phyloP scores from a whole-genome alignment of 768 basidiomycete species.

The Russula sp. region DNA sequence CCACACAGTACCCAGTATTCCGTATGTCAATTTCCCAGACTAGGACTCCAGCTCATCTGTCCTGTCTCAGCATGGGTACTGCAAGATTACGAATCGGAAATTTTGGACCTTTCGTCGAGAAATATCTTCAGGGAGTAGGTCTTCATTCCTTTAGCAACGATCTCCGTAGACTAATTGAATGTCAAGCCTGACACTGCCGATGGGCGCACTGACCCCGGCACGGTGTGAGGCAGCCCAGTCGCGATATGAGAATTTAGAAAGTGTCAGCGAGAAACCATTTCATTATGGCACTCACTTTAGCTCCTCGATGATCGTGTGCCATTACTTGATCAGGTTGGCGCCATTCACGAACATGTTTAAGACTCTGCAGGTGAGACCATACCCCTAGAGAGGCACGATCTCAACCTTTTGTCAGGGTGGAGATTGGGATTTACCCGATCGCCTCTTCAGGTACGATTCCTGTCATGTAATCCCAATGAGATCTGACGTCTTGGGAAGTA shows the following conservation, averaged over 20 bases:
- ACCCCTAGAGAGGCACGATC: neutral
- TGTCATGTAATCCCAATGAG: slow-evolving; percentile 10
- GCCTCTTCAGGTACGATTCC: slow-evolving; percentile 56
- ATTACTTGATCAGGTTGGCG: slow-evolving; percentile 82
- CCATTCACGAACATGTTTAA: slow-evolving; percentile 96
- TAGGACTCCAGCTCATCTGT: neutral
- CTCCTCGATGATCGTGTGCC: slow-evolving; percentile 95
- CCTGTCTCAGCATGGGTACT: slow-evolving; percentile 72
- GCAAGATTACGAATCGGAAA: slow-evolving; percentile 70
- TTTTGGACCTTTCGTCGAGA: slow-evolving; percentile 54
- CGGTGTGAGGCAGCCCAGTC: slow-evolving; percentile 69
- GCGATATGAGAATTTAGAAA: slow-evolving; percentile 65
- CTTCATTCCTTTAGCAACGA: neutral
- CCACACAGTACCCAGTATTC: slow-evolving; percentile 90
- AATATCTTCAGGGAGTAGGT: slow-evolving; percentile 64
- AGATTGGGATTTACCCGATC: slow-evolving; percentile 89
- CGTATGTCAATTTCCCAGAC: slow-evolving; percentile 39
- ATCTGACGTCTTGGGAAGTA: slow-evolving; percentile 35
- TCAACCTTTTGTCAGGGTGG: slow-evolving; percentile 54
- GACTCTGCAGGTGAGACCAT: slow-evolving; percentile 52
- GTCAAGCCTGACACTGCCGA: slow-evolving; percentile 64
- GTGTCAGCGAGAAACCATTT: slow-evolving; percentile 83
- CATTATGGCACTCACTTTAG: slow-evolving; percentile 94
- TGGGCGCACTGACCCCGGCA: slow-evolving; percentile 79
- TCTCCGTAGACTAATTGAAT: neutral